Evolutionary conservation across 345 rosid genomes (phyloP).

Genomic region (Eucalyptus tenuipes): DNA sequence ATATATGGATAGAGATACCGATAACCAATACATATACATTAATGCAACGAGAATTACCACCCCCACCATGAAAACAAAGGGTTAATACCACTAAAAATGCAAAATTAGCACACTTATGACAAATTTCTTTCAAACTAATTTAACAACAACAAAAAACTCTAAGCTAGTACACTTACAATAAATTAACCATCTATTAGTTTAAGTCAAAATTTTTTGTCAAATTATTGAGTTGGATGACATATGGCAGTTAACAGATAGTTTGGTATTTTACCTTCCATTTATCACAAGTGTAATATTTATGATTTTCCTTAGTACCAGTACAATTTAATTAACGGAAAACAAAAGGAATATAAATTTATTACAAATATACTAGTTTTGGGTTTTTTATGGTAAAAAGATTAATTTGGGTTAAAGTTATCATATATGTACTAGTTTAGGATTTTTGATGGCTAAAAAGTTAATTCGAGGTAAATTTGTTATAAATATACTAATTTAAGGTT

Average conservation of each 20-base stretch:
- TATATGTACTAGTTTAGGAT: accelerated
- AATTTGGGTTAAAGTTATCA: too few species aligned
- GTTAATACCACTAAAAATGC: accelerated
- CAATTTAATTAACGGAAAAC: too few species aligned
- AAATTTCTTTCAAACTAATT: too few species aligned
- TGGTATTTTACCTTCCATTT: accelerated
- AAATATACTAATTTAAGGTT: too few species aligned
- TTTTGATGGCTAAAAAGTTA: too few species aligned
- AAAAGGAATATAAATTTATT: too few species aligned
- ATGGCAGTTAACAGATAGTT: accelerated
- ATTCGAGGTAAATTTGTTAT: accelerated
- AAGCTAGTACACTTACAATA: too few species aligned
- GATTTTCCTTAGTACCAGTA: accelerated
- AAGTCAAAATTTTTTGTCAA: accelerated
- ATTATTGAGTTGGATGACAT: accelerated
- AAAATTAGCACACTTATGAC: accelerated
- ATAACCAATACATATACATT: background rate
- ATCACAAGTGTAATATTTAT: too few species aligned
- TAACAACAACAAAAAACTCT: accelerated
- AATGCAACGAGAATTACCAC: background rate
- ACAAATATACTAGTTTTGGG: accelerated
- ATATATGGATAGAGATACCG: background rate
- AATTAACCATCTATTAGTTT: background rate
- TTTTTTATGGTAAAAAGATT: accelerated
- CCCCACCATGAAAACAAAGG: background rate